Conservation (phyloP, 495 filamentous ascomycete genomes). For the Viridothelium virens region DNA sequence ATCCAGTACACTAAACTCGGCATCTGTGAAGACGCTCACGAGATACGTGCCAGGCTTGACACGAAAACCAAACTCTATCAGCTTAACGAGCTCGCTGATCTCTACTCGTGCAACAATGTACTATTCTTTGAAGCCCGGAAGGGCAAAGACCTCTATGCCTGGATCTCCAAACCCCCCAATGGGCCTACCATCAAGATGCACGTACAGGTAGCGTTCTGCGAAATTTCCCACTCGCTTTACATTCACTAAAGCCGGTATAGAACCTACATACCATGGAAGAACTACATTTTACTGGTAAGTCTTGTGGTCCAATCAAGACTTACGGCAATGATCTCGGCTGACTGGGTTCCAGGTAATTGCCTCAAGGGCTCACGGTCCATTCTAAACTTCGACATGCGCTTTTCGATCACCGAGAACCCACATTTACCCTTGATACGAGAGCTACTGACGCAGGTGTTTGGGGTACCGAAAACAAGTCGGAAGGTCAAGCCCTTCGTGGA, state of each 20-base stretch:
- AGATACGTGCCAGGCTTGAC: slow-evolving; percentile 3
- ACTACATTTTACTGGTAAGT: slow-evolving; percentile 88
- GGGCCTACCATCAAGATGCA: slow-evolving; percentile 88
- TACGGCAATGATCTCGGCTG: no score
- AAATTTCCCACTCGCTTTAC: neutral
- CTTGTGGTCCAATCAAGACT: no score
- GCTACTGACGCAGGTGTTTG: slow-evolving; percentile 84
- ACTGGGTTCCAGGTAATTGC: slow-evolving; percentile 74
- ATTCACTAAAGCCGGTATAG: neutral
- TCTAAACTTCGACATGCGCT: slow-evolving; percentile 80
- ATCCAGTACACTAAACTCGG: slow-evolving; percentile 38
- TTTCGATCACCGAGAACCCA: slow-evolving; percentile 68
- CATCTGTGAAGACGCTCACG: no score
- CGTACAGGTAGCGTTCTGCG: slow-evolving; percentile 44
- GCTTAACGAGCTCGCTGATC: slow-evolving; percentile 90
- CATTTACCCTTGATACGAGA: slow-evolving; percentile 71
- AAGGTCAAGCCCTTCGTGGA: slow-evolving; percentile 95
- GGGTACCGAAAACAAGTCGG: slow-evolving; percentile 77
- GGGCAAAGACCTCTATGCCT: slow-evolving; percentile 87
- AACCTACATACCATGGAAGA: slow-evolving; percentile 87
- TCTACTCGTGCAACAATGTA: slow-evolving; percentile 98
- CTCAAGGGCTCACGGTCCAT: slow-evolving; percentile 92
- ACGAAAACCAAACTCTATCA: slow-evolving; percentile 90
- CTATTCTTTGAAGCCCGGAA: slow-evolving; percentile 95
- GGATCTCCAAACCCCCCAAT: slow-evolving; percentile 90